Conservation (phyloP, 1,284 basidiomycete genomes). For the Fomitopsis betulina region DNA sequence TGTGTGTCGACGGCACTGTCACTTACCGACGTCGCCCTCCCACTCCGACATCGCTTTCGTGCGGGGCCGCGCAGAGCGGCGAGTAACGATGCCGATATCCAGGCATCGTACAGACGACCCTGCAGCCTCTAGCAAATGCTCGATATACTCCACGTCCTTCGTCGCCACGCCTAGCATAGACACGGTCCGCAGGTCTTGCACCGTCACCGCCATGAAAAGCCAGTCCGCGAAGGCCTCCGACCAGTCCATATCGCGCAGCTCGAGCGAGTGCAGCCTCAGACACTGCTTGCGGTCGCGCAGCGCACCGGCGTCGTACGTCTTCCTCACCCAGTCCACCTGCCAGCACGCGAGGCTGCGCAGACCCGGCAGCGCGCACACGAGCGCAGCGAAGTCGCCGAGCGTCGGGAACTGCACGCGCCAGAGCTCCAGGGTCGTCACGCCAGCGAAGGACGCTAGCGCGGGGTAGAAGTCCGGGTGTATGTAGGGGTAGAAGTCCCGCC, state of each 20-base stretch:
- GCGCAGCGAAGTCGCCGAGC: constrained; percentile 4
- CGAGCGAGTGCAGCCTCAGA: neutral
- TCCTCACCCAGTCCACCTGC: constrained; percentile 3
- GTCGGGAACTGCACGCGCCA: constrained; percentile 5
- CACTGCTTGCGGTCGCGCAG: neutral
- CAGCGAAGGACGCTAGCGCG: neutral
- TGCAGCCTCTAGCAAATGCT: neutral
- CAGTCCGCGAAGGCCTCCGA: constrained; percentile 1
- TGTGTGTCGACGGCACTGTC: neutral
- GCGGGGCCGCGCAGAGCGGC: neutral
- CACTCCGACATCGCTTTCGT: neutral
- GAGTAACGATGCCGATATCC: neutral
- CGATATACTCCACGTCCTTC: constrained; percentile 1
- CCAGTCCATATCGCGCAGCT: constrained; percentile 1
- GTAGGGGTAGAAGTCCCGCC: constrained; percentile 5
- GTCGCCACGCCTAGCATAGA: neutral
- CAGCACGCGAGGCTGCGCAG: constrained; percentile 3
- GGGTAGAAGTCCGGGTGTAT: constrained; percentile 5
- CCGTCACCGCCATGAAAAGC: neutral
- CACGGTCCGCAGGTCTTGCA: neutral
- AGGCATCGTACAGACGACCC: constrained; percentile 1
- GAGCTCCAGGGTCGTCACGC: constrained; percentile 12
- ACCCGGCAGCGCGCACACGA: constrained; percentile 4
- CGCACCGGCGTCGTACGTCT: neutral
- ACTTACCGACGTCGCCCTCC: constrained; percentile 1